Conservation (phyloP, 768 basidiomycete genomes). For the Boletus tylopilopsis region DNA sequence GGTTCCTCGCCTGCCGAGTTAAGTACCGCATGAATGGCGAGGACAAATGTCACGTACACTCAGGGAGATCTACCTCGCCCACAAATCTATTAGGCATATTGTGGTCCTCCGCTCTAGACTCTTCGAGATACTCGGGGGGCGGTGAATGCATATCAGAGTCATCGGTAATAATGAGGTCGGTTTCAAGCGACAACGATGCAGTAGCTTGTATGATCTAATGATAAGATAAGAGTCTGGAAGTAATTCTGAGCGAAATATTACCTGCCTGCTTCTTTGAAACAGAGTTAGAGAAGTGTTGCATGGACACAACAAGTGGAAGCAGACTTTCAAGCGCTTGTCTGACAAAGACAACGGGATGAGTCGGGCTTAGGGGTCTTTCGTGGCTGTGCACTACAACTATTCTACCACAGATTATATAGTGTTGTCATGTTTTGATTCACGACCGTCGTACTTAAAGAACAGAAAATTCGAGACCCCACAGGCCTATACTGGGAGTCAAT, state of each 20-base stretch:
- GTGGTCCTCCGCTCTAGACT: not conserved
- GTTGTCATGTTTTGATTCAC: too few relatives aligned
- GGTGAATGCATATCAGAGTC: not conserved
- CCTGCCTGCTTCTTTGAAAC: conserved; percentile 1
- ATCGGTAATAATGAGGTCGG: not conserved
- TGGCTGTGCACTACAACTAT: too few relatives aligned
- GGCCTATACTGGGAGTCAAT: too few relatives aligned
- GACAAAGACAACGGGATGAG: not conserved
- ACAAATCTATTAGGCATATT: conserved; percentile 7
- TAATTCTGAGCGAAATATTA: not conserved
- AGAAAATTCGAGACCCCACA: too few relatives aligned
- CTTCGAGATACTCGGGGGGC: not conserved
- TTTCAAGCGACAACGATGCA: conserved; percentile 10
- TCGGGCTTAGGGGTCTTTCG: conserved; percentile 8
- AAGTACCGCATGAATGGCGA: not conserved
- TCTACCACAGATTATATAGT: too few relatives aligned
- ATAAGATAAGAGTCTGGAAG: not conserved
- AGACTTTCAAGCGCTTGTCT: too few relatives aligned
- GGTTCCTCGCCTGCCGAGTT: conserved; percentile 52
- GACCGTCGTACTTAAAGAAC: too few relatives aligned
- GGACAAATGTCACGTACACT: conserved; percentile 8
- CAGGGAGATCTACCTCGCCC: conserved; percentile 18
- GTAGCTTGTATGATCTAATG: conserved; percentile 3
- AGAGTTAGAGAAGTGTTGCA: not conserved
- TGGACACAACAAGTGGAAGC: not conserved